Evolutionary conservation across 1,284 basidiomycete genomes (phyloP), one percentile per base, ranked within the genome.

Genomic region (Macrocystidia cucumis): DNA sequence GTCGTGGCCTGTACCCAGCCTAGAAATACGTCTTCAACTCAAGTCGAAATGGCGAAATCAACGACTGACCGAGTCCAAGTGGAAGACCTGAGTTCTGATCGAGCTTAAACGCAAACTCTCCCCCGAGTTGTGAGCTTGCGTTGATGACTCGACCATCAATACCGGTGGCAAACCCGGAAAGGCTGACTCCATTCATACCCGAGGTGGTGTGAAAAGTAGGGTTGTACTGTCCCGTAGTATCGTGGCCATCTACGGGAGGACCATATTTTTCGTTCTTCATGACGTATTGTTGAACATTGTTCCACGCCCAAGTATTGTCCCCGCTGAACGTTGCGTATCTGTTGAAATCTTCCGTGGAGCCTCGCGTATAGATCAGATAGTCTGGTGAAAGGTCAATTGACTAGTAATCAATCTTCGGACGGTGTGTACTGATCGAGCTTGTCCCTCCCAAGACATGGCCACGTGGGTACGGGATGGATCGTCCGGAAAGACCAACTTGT

Each of bases 271-370:
- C 53, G 27, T 47, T 47, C 51, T 57, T 46, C 35, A 43, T 44
- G 34, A 59, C 54, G 38, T 59, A 66, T 6, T 43, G 47, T 27
- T 57, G 48, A 5, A 67, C 38, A 4, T 41, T 40, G 4, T 54
- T 40, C 66, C 65, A 69, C 5, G 55, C 51, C 65, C 65, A 67
- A 2, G 60, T 58, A 4, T 36, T 7, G 39, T 69, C 65, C 2
- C 55, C 59, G 5, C 57, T 55, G 3, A 64, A 34, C 3, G 38
- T 38, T 4, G 66, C 65, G 35, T 50, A 62, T 6, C 55, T 44
- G 42, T 67, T 45, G 27, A 45, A 69, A 36, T 65, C 62, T 18
- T 65, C 63, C 13, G 50, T 29, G 3, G 62, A 54, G 3, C 63
- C 60, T 1, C 63, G 51, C 14, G 59, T 63, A 42, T 59, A 67